Evolutionary conservation across 306 rosid species (phyloP), one percentile per base, ranked within the genome.

Genomic region (Chamaecrista fasciculata): DNA sequence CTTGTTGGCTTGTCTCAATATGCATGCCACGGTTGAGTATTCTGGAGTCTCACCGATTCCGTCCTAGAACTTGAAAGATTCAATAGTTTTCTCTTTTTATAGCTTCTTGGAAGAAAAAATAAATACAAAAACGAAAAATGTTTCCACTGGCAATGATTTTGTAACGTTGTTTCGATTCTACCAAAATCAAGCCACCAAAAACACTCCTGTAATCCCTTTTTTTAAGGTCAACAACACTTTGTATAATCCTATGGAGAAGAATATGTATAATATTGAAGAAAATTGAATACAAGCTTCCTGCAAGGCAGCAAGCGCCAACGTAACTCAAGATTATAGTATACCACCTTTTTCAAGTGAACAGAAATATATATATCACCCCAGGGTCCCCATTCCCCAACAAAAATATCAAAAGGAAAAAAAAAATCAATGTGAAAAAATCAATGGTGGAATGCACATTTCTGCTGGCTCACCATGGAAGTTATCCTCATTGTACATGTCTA

Each of bases 231-330:
- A n/a, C n/a, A n/a, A n/a, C n/a, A n/a, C n/a, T n/a, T n/a, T 66
- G 82, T 72, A 72, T 71, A 75, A 76, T 73, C 80, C 86, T 83
- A 72, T 74, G 47, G 61, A 71, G 75, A 80, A 78, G 78, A 82
- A 58, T 80, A 76, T 74, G 81, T 85, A 82, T 81, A 81, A 67
- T 70, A 79, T 75, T 28, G 66, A 66, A 60, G 79, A 67, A 79
- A 68, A 63, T 60, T 62, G 73, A 73, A 78, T 81, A 83, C 86
- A 85, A 72, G 82, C 77, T 82, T 76, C 82, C 75, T 62, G 65
- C 72, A 66, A 75, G 73, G 70, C 86, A 71, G 57, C 70, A 46
- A 76, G 40, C 67, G 50, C 66, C 66, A 58, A 67, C 82, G 43
- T 34, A 75, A 71, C 79, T 80, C 61, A 39, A 39, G 70, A 58